Conservation (phyloP, 768 basidiomycete genomes). For the Naematelia encephala region DNA sequence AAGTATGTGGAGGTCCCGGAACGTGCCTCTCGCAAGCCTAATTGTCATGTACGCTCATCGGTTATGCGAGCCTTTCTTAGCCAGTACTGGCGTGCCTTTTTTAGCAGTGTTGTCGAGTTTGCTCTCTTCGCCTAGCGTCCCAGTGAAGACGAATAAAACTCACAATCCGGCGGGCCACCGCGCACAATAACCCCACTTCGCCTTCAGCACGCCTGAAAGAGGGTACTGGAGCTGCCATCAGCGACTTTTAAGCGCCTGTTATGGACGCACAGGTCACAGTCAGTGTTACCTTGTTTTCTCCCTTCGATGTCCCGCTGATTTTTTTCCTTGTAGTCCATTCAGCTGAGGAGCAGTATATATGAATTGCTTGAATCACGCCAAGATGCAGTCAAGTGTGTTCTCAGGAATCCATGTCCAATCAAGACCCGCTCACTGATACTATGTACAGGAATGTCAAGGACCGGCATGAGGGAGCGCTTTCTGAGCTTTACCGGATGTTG, state of each 20-base stretch:
- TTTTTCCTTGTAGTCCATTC: conserved; percentile 7
- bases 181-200: background rate
- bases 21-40: too few relatives aligned
- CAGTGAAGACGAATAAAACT: conserved; percentile 3
- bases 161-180: background rate
- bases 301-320: background rate
- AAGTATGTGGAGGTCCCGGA: background rate
- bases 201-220: background rate
- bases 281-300: background rate
- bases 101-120: background rate
- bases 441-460: background rate
- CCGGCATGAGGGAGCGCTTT: conserved; percentile 25
- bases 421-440: background rate
- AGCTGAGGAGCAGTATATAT: conserved; percentile 26
- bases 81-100: background rate
- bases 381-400: conserved; percentile 23
- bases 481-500: conserved; percentile 25
- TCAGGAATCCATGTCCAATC: background rate
- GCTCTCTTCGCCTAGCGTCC: background rate
- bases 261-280: conserved; percentile 1
- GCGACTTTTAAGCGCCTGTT: background rate
- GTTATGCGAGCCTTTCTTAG: background rate
- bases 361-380: conserved; percentile 18
- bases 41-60: background rate
- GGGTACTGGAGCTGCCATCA: background rate